Percentiles rank a stretch among this genome's conserved stretches.
Evolutionary conservation across 2,329 filamentous ascomycete genomes (phyloP).

Genomic region (Aspergillus sp.): DNA sequence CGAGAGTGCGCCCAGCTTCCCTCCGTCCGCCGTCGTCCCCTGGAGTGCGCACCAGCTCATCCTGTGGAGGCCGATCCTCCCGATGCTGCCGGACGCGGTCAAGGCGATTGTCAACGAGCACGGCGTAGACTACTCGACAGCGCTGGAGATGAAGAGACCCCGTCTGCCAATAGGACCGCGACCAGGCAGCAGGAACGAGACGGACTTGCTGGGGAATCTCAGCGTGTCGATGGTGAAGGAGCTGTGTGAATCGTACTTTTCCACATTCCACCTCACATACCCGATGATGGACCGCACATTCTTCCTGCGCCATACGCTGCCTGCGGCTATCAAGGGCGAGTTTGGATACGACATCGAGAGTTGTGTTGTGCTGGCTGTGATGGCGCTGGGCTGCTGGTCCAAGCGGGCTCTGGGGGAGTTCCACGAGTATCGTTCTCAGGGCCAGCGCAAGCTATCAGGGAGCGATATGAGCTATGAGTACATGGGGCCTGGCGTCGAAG

Average conservation of each 20-base stretch:
- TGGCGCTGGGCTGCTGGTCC: neutral
- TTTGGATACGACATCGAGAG: neutral
- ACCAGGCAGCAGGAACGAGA: neutral
- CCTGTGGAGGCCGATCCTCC: neutral
- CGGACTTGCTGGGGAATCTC: neutral
- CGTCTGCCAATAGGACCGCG: neutral
- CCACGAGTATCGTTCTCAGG: neutral
- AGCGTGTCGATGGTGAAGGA: neutral
- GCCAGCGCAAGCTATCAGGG: neutral
- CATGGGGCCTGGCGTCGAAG: neutral
- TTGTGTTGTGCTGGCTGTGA: neutral
- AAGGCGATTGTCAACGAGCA: neutral
- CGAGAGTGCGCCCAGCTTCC: neutral
- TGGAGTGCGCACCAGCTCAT: neutral
- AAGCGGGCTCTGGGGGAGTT: neutral
- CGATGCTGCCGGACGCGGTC: neutral
- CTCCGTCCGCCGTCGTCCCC: neutral
- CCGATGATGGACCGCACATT: neutral
- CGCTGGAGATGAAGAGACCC: neutral
- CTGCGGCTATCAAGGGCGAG: neutral
- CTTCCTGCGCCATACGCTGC: neutral
- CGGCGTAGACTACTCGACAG: neutral
- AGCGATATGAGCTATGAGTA: neutral
- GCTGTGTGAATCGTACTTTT: neutral
- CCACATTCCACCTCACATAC: neutral